Evolutionary conservation across 352 stramenopile genomes (phyloP), one percentile per base, ranked within the genome.

Genomic region (Pseudoperonospora humuli): DNA sequence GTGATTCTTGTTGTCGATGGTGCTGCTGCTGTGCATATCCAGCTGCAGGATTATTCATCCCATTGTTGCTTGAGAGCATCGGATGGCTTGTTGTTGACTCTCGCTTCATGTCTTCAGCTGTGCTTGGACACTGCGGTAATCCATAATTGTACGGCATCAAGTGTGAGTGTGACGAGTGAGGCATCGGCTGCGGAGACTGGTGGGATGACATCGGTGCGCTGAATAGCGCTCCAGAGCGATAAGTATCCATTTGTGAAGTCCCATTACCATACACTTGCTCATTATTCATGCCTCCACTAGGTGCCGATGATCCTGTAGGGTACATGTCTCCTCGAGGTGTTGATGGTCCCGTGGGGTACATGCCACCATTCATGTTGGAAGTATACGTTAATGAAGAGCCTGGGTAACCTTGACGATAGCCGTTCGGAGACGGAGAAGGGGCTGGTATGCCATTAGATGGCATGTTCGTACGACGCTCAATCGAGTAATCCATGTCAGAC

Each of bases 321-420:
- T 82, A 86, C 57, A 83, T 63, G 33, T 61, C 63, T 34, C 50
- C 41, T n/a, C n/a, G n/a, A n/a, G n/a, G n/a, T 13, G 53, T 45
- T 38, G 40, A 67, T 3, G 54, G 40, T 27, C 37, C 58, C 4
- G 52, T 43, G 10, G 60, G 46, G 52, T 82, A 86, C 57, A 83
- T 63, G 33, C 63, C 63, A 37, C 50, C 41, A 43, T 70, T 75
- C 53, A 77, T 63, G 43, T 64, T 56, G 7, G 48, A 37, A 33
- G 28, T 39, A 50, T 69, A 70, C 7, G 35, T 39, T 25, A 42
- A 29, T 14, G 50, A 54, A 7, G 46, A 11, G 17, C 50, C 26
- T 48, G 45, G 36, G 11, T 58, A 67, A 7, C 34, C 49, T 42
- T 62, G 56, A 18, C 56, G 52, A 24, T 70, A 70, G 20, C 31